A percentile compares a stretch with the other conserved stretches of the same genome.
Conservation (phyloP, 106 monocot species). For the Dendrobium catenatum region DNA sequence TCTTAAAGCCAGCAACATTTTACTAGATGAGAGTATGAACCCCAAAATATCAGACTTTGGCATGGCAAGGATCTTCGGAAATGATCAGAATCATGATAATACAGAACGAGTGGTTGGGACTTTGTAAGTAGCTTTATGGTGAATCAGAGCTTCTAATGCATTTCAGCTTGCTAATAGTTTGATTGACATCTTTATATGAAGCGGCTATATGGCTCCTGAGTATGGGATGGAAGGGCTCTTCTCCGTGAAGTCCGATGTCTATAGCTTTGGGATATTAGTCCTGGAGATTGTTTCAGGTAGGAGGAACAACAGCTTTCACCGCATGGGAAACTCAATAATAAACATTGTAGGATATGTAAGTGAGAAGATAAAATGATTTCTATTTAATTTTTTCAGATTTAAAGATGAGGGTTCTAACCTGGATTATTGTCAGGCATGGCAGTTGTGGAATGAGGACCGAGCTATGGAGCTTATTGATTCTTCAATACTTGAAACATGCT, state of each 20-base stretch:
- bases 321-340: background rate
- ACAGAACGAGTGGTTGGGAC: constrained; percentile 25
- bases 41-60: constrained; percentile 30
- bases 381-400: background rate
- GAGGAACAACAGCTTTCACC: constrained; percentile 18
- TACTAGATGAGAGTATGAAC: constrained; percentile 13
- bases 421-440: constrained; percentile 13
- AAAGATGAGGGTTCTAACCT: background rate
- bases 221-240: constrained; percentile 19
- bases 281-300: constrained; percentile 26
- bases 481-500: background rate
- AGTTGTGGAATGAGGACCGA: constrained; percentile 16
- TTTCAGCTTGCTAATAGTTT: too few relatives aligned
- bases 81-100: constrained; percentile 14
- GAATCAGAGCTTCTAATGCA: too few relatives aligned
- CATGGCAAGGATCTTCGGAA: constrained; percentile 10
- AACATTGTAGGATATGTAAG: background rate
- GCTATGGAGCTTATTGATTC: constrained; percentile 16
- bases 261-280: constrained; percentile 18
- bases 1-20: constrained; percentile 26
- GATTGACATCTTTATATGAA: too few relatives aligned
- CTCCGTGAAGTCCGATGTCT: constrained; percentile 27
- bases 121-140: background rate
- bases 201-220: constrained; percentile 27
- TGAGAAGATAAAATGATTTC: background rate